Conservation (phyloP, 176 grass and related monocot species). For the Zea mays region Zm-B73-REFERENCE-NAM-5.0 NC_050096.1:291929501-291930000, state of each 20-base stretch:
- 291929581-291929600: background rate
- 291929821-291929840: constrained; percentile 97
- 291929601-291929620: constrained; percentile 75
- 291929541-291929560: background rate
- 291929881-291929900: constrained; percentile 3
- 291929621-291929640: constrained; percentile 68
- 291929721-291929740: constrained; percentile 94
- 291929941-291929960: background rate
- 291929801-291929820: constrained; percentile 84
- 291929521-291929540: background rate
- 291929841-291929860: constrained; percentile 69
- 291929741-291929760: constrained; percentile 85
- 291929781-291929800: constrained; percentile 97
- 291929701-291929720: constrained; percentile 79
- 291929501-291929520: constrained; percentile 13
- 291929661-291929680: constrained; percentile 85
- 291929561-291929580: background rate
- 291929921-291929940: background rate
- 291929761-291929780: constrained; percentile 88
- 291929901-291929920: constrained; percentile 13
- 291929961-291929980: background rate
- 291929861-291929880: constrained; percentile 20
- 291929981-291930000: constrained; percentile 17
- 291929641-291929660: constrained; percentile 81
- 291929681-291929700: constrained; percentile 95